These are phyloP conservation scores for Paracoccidioides lutzii DNA, from an alignment of 2,329 filamentous ascomycete genomes.

Conservation along the genomic window DNA sequence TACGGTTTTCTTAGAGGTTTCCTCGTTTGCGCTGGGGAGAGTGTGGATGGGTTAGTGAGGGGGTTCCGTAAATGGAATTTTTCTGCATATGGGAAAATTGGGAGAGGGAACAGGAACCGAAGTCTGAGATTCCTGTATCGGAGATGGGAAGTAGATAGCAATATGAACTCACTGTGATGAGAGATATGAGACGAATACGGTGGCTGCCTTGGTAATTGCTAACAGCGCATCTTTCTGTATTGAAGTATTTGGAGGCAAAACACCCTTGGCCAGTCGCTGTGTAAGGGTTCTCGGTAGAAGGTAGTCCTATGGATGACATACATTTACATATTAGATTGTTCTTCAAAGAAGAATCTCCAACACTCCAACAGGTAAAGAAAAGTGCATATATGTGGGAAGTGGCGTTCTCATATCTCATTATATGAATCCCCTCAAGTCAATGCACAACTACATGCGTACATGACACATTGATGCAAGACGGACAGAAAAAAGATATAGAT, in stretches of 20 bases:
- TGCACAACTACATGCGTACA: neutral
- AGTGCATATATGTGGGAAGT: neutral
- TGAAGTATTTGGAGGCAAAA: conserved; percentile 50
- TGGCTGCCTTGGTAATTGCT: conserved; percentile 52
- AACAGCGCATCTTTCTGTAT: conserved; percentile 54
- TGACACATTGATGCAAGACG: neutral
- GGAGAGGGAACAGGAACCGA: neutral
- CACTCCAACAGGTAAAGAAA: neutral
- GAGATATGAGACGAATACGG: conserved; percentile 54
- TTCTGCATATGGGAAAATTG: neutral
- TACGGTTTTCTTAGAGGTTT: conserved; percentile 50
- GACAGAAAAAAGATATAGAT: neutral
- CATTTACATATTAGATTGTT: neutral
- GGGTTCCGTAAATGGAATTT: too few relatives aligned
- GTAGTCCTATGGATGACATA: conserved; percentile 37
- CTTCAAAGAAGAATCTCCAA: neutral
- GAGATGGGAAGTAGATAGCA: neutral
- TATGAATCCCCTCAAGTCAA: neutral
- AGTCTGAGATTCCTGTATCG: neutral
- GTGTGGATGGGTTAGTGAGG: conserved; percentile 4
- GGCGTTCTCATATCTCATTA: neutral
- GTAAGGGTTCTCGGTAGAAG: conserved; percentile 51
- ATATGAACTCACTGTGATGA: conserved; percentile 40
- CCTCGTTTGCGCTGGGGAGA: conserved; percentile 44
- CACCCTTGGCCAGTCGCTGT: conserved; percentile 49